Conservation (phyloP, 768 basidiomycete species). For the Lactarius sp. region DNA sequence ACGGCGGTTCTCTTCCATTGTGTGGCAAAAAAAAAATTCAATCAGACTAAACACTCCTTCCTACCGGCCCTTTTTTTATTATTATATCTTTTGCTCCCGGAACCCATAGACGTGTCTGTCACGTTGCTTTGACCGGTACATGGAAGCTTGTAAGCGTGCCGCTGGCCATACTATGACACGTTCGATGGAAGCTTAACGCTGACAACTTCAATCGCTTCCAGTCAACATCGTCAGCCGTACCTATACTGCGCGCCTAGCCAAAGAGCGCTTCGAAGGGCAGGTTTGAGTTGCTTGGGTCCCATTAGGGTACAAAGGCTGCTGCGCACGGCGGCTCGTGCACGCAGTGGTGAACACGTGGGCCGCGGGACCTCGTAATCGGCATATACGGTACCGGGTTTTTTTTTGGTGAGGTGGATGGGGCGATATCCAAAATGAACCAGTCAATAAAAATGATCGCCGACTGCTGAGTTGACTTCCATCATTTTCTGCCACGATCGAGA, state of each 20-base stretch:
- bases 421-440: constrained; percentile 8
- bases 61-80: not conserved
- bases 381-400: constrained; percentile 1
- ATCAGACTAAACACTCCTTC: not conserved
- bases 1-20: constrained; percentile 11
- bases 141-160: constrained; percentile 73
- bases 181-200: not conserved
- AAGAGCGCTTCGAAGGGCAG: constrained; percentile 39
- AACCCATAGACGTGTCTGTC: constrained; percentile 61
- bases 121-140: constrained; percentile 73
- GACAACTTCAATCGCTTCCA: constrained; percentile 30
- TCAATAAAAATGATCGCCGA: not conserved
- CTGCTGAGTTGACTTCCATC: constrained; percentile 1
- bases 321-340: not conserved
- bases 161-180: not conserved
- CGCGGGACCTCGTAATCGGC: not conserved
- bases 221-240: constrained; percentile 75
- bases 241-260: constrained; percentile 55
- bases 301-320: not conserved
- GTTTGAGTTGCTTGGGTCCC: constrained; percentile 1
- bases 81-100: not conserved
- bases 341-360: not conserved
- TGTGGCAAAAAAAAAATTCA: not conserved
- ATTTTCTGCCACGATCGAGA: constrained; percentile 14
- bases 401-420: not conserved